These are phyloP conservation scores for Starmerella davenportii DNA, from an alignment of 805 yeast species.

Conservation along the genomic window DNA sequence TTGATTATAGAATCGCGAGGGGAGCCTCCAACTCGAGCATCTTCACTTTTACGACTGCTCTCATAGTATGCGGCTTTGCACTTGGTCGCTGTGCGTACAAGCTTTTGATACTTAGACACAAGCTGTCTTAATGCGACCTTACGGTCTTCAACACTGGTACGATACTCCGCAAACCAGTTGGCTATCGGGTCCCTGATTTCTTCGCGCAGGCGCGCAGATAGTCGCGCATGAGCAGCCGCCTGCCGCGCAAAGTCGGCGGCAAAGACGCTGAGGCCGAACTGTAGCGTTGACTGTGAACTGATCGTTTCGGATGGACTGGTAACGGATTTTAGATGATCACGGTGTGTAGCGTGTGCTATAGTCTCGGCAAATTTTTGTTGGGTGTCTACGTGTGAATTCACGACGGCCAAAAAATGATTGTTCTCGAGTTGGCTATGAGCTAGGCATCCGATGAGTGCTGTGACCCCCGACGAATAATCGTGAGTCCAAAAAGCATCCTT, in stretches of 20 bases:
- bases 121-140: conserved; percentile 33
- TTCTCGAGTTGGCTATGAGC: conserved; percentile 46
- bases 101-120: conserved; percentile 32
- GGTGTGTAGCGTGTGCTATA: conserved; percentile 19
- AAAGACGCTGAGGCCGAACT: conserved; percentile 28
- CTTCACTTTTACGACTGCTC: conserved; percentile 53
- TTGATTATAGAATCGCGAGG: conserved; percentile 10
- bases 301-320: background rate
- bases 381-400: conserved; percentile 44
- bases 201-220: conserved; percentile 39
- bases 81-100: conserved; percentile 30
- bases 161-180: conserved; percentile 55
- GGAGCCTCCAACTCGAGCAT: conserved; percentile 17
- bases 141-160: conserved; percentile 38
- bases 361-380: conserved; percentile 48
- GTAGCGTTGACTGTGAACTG: conserved; percentile 12
- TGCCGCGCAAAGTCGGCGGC: conserved; percentile 34
- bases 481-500: conserved; percentile 22
- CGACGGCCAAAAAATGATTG: conserved; percentile 41
- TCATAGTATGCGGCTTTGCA: conserved; percentile 45
- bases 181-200: conserved; percentile 49
- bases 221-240: conserved; percentile 36
- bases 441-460: conserved; percentile 22
- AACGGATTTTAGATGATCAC: background rate
- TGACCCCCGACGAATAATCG: conserved; percentile 23